Conservation (phyloP, 139 green algal species). For the Picochlorum sp. region DNA sequence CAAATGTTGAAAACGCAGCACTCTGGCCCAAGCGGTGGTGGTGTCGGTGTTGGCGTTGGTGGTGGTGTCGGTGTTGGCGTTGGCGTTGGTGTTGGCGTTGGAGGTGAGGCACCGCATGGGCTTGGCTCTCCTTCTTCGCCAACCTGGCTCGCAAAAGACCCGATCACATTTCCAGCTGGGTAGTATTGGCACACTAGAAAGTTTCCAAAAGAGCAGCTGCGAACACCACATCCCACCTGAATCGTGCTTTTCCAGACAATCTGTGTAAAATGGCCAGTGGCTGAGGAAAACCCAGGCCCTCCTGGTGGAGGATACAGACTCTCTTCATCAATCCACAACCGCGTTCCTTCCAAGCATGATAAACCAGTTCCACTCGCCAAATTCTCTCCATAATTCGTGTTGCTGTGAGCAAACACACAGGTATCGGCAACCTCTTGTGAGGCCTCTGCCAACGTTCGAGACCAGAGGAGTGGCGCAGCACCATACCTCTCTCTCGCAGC, state of each 20-base stretch:
- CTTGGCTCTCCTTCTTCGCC: not conserved
- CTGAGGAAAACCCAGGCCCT: constrained; percentile 1
- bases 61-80: not conserved
- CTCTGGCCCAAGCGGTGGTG: no score
- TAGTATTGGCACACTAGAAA: constrained; percentile 10
- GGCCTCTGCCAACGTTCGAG: constrained; percentile 6
- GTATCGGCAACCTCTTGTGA: constrained; percentile 9
- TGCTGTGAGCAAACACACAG: constrained; percentile 12
- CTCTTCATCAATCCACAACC: constrained; percentile 10
- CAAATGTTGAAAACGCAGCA: no score
- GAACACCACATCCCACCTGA: constrained; percentile 9
- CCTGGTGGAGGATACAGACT: not conserved
- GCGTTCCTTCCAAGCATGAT: not conserved
- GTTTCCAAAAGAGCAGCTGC: not conserved
- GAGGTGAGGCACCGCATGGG: not conserved
- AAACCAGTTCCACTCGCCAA: constrained; percentile 9
- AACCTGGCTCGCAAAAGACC: not conserved
- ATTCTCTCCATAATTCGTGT: constrained; percentile 11
- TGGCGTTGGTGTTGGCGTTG: not conserved
- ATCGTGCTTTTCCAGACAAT: constrained; percentile 11
- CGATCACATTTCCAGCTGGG: constrained; percentile 11
- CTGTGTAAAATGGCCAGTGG: constrained; percentile 8
- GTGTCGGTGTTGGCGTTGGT: not conserved
- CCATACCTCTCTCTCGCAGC: constrained; percentile 4
- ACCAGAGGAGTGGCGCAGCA: constrained; percentile 18